Conservation (phyloP, 352 stramenopile genomes). For the Phytophthora fragariaefolia region DNA sequence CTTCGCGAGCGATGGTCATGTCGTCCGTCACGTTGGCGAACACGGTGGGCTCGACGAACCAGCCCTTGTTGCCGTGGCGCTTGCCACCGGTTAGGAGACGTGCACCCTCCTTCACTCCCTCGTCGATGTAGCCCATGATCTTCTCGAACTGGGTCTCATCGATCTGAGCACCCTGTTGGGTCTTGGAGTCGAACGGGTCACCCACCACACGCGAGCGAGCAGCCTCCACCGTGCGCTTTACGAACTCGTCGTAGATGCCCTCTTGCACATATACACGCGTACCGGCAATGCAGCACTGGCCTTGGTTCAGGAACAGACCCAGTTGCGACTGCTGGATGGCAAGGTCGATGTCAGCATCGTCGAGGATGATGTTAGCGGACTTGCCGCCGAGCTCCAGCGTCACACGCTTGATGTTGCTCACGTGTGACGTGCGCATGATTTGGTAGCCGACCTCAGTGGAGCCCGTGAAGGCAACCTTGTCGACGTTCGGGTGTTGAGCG, state of each 20-base stretch:
- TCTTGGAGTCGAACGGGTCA: constrained; percentile 49
- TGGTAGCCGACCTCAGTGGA: constrained; percentile 65
- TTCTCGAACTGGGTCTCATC: constrained; percentile 80
- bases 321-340: constrained; percentile 56
- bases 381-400: constrained; percentile 85
- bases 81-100: constrained; percentile 83
- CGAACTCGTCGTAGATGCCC: constrained; percentile 89
- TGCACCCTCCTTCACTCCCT: constrained; percentile 86
- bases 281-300: constrained; percentile 89
- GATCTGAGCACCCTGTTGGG: constrained; percentile 66
- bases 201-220: constrained; percentile 64
- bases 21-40: constrained; percentile 83
- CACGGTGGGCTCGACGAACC: constrained; percentile 94
- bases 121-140: constrained; percentile 86
- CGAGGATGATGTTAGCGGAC: constrained; percentile 76
- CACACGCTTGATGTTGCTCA: constrained; percentile 77
- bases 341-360: constrained; percentile 73
- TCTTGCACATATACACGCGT: constrained; percentile 91
- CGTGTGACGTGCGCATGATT: constrained; percentile 67
- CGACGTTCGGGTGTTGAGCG: constrained; percentile 59
- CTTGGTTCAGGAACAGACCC: constrained; percentile 87
- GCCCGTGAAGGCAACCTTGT: constrained; percentile 89
- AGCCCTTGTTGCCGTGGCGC: constrained; percentile 66
- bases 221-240: constrained; percentile 58
- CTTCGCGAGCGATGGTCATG: constrained; percentile 91